Conservation (phyloP, 1,284 basidiomycete species). For the Veloboletus limbatus region DNA sequence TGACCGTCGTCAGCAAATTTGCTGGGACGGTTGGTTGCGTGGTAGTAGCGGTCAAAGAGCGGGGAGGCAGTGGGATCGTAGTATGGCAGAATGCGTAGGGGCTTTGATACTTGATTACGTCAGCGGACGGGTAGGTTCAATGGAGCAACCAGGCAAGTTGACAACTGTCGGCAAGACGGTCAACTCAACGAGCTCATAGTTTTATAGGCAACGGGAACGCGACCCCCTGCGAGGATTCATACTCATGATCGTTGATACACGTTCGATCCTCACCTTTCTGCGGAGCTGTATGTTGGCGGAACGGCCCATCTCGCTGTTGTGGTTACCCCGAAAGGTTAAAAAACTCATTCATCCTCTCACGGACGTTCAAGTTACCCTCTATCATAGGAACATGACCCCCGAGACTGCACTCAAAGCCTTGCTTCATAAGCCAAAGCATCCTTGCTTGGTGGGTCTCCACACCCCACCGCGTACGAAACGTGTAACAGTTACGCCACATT, state of each 20-base stretch:
- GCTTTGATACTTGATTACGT: conserved; percentile 5
- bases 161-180: no score
- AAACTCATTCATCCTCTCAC: no score
- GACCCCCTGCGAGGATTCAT: neutral
- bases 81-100: neutral
- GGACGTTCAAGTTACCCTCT: conserved; percentile 4
- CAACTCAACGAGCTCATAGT: no score
- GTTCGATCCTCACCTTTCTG: conserved; percentile 10
- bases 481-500: neutral
- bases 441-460: no score
- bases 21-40: neutral
- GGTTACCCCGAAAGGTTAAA: neutral
- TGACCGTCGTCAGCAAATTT: conserved; percentile 4
- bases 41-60: conserved; percentile 4
- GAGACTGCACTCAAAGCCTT: no score
- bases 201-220: conserved; percentile 7
- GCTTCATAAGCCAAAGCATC: no score
- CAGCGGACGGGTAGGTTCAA: neutral
- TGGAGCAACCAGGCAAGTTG: neutral
- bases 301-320: neutral
- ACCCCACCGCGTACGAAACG: conserved; percentile 13
- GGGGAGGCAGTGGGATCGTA: neutral
- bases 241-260: conserved; percentile 6
- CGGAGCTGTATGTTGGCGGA: conserved; percentile 8
- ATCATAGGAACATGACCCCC: neutral